Evolutionary conservation across 148 eudicot genomes (phyloP).

Genomic region (Mesembryanthemum crystallinum): DNA sequence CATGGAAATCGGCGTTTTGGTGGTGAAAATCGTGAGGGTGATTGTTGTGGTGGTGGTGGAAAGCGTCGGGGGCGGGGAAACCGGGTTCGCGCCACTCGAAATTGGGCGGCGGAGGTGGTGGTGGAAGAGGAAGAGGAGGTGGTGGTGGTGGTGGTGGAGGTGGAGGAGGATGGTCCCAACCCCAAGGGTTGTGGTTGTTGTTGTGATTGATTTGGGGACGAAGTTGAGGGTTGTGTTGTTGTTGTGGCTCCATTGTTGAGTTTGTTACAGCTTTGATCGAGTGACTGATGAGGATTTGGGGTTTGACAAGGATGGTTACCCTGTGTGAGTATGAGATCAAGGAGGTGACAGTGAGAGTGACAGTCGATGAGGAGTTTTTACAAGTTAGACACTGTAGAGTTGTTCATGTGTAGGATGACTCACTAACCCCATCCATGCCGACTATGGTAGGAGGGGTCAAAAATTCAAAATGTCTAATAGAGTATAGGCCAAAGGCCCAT

Average conservation of each 20-base stretch:
- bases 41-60: conserved; percentile 23
- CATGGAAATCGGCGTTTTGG: conserved; percentile 3
- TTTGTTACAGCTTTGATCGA: too few relatives aligned
- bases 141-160: conserved; percentile 20
- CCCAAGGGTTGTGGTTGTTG: conserved; percentile 21
- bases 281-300: too few relatives aligned
- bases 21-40: conserved; percentile 17
- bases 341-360: too few relatives aligned
- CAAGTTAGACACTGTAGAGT: too few relatives aligned
- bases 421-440: too few relatives aligned
- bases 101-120: conserved; percentile 10
- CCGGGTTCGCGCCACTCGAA: not conserved
- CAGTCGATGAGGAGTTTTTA: too few relatives aligned
- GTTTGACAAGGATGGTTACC: too few relatives aligned
- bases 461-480: too few relatives aligned
- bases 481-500: too few relatives aligned
- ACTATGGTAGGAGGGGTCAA: too few relatives aligned
- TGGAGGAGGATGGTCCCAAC: conserved; percentile 18
- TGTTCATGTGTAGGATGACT: too few relatives aligned
- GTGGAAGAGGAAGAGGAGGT: conserved; percentile 2
- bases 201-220: conserved; percentile 6
- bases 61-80: conserved; percentile 13
- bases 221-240: not conserved
- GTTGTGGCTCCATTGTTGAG: conserved; percentile 23
- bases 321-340: too few relatives aligned